Percentiles rank a stretch among this genome's conserved stretches.
These are phyloP conservation scores for Colletotrichum destructivum DNA, from an alignment of 2,329 filamentous ascomycete species.

Conservation along the genomic window DNA sequence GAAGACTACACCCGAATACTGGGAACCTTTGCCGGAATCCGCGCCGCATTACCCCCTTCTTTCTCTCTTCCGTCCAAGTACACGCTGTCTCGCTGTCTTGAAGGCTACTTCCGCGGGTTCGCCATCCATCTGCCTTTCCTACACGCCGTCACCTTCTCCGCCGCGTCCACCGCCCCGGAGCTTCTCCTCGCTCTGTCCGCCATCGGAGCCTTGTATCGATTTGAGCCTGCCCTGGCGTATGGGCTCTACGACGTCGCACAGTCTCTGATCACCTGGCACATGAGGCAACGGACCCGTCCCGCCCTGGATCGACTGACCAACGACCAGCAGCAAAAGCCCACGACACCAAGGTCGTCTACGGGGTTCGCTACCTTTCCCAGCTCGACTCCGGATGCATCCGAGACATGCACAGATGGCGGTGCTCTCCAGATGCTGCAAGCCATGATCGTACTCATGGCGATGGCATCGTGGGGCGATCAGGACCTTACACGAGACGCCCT, in stretches of 20 bases:
- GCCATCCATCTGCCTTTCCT: slow-evolving; percentile 67
- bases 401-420: neutral
- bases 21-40: slow-evolving; percentile 37
- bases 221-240: slow-evolving; percentile 65
- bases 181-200: slow-evolving; percentile 66
- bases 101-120: slow-evolving; percentile 65
- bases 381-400: too few species aligned
- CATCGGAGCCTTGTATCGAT: slow-evolving; percentile 63
- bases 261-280: slow-evolving; percentile 66
- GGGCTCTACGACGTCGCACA: slow-evolving; percentile 71
- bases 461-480: slow-evolving; percentile 73
- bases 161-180: slow-evolving; percentile 61
- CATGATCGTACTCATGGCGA: slow-evolving; percentile 68
- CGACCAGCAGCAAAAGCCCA: too few species aligned
- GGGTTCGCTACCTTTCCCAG: too few species aligned
- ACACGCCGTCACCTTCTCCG: slow-evolving; percentile 63
- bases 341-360: too few species aligned
- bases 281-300: slow-evolving; percentile 60
- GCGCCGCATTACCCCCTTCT: slow-evolving; percentile 58
- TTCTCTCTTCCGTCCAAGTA: slow-evolving; percentile 65
- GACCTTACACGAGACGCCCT: slow-evolving; percentile 71
- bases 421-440: slow-evolving; percentile 64
- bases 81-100: slow-evolving; percentile 63
- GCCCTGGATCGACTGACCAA: neutral
- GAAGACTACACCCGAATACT: slow-evolving; percentile 38